phyloP scores from a whole-genome alignment of 1,139 yeast species.

The Saccharomycopsis phalli region DNA sequence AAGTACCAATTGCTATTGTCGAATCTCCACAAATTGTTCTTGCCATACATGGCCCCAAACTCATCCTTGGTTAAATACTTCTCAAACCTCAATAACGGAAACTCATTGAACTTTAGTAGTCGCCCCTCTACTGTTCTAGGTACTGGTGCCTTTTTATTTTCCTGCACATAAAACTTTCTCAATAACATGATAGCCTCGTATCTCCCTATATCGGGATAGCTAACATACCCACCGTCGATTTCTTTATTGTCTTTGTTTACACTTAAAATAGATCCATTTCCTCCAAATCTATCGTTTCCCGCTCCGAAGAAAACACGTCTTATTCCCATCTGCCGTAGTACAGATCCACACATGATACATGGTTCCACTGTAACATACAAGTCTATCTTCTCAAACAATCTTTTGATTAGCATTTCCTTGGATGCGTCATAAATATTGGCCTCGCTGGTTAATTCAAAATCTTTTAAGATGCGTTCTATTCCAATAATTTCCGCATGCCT shows the following conservation, averaged over 20 bases:
- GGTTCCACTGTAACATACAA: constrained; percentile 96
- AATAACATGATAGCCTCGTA: constrained; percentile 77
- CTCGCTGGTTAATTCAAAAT: constrained; percentile 19
- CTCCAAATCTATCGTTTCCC: constrained; percentile 93
- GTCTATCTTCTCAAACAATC: constrained; percentile 42
- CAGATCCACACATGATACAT: constrained; percentile 96
- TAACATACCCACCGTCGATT: constrained; percentile 33
- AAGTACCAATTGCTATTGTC: constrained; percentile 21
- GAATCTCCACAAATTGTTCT: constrained; percentile 25
- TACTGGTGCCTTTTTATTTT: constrained; percentile 76
- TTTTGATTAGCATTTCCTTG: constrained; percentile 22
- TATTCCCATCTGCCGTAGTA: constrained; percentile 72
- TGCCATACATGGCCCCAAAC: constrained; percentile 44
- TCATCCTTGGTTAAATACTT: constrained; percentile 38
- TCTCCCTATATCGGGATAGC: constrained; percentile 71
- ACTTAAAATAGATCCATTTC: constrained; percentile 78
- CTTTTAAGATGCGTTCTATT: constrained; percentile 42
- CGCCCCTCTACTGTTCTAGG: constrained; percentile 72
- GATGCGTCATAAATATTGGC: constrained; percentile 1
- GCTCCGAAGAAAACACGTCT: constrained; percentile 78
- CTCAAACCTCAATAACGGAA: constrained; percentile 48
- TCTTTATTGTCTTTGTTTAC: constrained; percentile 42
- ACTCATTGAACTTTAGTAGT: constrained; percentile 55
- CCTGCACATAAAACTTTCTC: constrained; percentile 75
- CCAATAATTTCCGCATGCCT: constrained; percentile 91